phyloP scores from a whole-genome alignment of 345 rosid species.

The Geranium rotundifolium region DNA sequence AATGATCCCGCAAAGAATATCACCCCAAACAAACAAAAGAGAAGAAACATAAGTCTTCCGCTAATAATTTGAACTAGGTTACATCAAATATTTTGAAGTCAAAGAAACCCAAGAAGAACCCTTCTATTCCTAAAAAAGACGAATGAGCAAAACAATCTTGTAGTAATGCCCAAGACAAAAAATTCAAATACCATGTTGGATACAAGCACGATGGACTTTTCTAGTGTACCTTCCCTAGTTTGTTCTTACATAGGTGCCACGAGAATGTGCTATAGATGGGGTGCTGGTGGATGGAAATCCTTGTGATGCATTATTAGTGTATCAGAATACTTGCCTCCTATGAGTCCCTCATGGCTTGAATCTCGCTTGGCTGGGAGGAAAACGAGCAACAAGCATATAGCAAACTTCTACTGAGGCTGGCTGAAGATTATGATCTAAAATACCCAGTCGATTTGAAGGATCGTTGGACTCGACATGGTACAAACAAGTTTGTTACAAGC shows the following conservation, averaged over 20 bases:
- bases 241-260: slow-evolving; percentile 56
- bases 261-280: slow-evolving; percentile 57
- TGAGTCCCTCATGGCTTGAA: slow-evolving; percentile 44
- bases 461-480: slow-evolving; percentile 68
- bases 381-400: slow-evolving; percentile 60
- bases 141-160: slow-evolving; percentile 24
- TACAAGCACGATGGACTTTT: slow-evolving; percentile 29
- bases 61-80: slow-evolving; percentile 18
- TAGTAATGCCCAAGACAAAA: slow-evolving; percentile 37
- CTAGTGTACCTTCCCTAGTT: slow-evolving; percentile 45
- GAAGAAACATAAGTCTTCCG: slow-evolving; percentile 24
- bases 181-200: slow-evolving; percentile 29
- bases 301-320: slow-evolving; percentile 49
- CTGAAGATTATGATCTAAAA: slow-evolving; percentile 47
- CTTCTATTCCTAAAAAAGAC: slow-evolving; percentile 21
- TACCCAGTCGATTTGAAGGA: slow-evolving; percentile 47
- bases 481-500: slow-evolving; percentile 62
- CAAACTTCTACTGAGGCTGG: slow-evolving; percentile 45
- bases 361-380: slow-evolving; percentile 58
- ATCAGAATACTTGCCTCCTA: slow-evolving; percentile 52
- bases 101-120: slow-evolving; percentile 31
- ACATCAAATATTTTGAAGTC: slow-evolving; percentile 23
- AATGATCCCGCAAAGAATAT: slow-evolving; percentile 13
- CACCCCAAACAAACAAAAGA: slow-evolving; percentile 14
- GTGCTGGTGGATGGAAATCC: slow-evolving; percentile 65